These are phyloP conservation scores for Vicia faba DNA, from an alignment of 306 rosid genomes.

Conservation along the genomic window DNA sequence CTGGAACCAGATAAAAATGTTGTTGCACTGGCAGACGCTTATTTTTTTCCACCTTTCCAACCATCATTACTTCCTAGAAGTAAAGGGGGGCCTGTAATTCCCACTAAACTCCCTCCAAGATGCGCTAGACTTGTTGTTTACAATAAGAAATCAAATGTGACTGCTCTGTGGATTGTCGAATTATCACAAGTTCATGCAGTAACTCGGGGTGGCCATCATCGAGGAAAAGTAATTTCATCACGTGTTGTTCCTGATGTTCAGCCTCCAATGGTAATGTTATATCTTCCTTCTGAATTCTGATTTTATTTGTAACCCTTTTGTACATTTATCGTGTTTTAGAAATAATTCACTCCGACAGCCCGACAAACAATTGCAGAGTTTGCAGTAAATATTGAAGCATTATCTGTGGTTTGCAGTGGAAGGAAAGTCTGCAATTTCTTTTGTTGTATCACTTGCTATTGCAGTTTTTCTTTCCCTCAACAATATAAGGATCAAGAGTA, in stretches of 20 bases:
- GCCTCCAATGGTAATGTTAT: conserved; percentile 81
- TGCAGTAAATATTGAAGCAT: conserved; percentile 11
- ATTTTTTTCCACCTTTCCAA: conserved; percentile 92
- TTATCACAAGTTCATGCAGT: conserved; percentile 90
- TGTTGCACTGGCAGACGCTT: conserved; percentile 90
- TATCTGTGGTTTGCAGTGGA: conserved; percentile 25
- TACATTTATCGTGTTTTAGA: background rate
- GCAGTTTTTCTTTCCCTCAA: conserved; percentile 29
- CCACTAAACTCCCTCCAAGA: conserved; percentile 85
- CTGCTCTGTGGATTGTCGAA: conserved; percentile 76
- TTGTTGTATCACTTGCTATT: background rate
- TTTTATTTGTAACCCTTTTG: conserved; percentile 19
- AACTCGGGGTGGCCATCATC: conserved; percentile 92
- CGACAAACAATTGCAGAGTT: background rate
- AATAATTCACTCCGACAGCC: background rate
- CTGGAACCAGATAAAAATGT: conserved; percentile 85
- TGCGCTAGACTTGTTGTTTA: conserved; percentile 84
- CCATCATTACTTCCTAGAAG: conserved; percentile 84
- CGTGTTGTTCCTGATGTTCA: conserved; percentile 77
- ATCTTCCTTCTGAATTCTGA: background rate
- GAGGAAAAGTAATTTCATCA: conserved; percentile 85
- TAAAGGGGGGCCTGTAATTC: conserved; percentile 81
- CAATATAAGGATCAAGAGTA: background rate
- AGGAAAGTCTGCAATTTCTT: background rate
- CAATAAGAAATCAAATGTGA: conserved; percentile 76